Evolutionary conservation across 257 asterid genomes (phyloP).

Genomic region (Solanum virginianum): DNA sequence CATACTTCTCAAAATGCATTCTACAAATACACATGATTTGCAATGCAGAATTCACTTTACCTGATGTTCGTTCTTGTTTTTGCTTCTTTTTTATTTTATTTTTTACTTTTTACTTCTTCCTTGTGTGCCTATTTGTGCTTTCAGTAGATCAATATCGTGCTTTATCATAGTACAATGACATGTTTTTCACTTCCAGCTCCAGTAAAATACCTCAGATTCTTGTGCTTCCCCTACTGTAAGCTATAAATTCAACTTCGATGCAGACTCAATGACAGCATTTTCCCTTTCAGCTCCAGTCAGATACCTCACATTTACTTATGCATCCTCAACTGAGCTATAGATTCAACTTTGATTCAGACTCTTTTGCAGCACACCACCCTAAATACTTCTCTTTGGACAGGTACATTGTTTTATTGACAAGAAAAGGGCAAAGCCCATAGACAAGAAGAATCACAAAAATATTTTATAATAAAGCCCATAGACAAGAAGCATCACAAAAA

Average conservation of each 20-base stretch:
- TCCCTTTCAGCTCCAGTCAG: neutral
- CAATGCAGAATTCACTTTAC: neutral
- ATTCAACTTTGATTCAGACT: neutral
- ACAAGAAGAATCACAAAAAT: neutral
- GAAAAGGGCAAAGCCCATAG: neutral
- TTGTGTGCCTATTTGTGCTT: neutral
- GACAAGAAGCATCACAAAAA: neutral
- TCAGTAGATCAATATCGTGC: neutral
- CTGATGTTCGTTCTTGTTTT: neutral
- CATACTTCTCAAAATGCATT: neutral
- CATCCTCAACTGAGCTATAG: neutral
- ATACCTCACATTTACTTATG: neutral
- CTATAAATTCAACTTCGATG: neutral
- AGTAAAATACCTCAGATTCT: neutral
- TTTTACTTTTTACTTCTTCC: neutral
- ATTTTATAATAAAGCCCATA: neutral
- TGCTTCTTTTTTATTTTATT: neutral
- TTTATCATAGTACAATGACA: neutral
- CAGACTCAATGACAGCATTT: neutral
- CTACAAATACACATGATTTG: neutral
- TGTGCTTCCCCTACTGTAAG: neutral
- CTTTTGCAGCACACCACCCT: neutral
- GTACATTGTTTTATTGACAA: neutral
- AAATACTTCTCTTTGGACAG: neutral
- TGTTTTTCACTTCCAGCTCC: neutral